Evolutionary conservation across 345 rosid genomes (phyloP).

Genomic region (Bruguiera parviflora): DNA sequence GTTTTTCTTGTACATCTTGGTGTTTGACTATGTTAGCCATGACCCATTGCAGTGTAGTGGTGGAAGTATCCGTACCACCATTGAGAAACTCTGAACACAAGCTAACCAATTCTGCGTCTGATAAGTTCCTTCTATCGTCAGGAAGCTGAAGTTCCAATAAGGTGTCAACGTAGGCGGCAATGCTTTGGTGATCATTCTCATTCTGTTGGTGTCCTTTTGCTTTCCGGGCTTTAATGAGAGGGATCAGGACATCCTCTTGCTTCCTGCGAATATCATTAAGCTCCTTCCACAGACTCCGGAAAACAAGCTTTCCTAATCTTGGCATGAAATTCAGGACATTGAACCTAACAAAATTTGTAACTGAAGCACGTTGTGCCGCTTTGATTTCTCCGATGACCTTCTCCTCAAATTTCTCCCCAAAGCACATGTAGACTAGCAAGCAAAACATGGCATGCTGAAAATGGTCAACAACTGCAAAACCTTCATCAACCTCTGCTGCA

Average conservation of each 20-base stretch:
- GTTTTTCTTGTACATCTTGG: constrained; percentile 10
- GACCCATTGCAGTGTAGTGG: constrained; percentile 16
- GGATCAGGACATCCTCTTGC: constrained; percentile 9
- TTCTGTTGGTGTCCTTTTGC: background rate
- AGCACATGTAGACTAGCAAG: constrained; percentile 13
- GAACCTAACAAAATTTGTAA: constrained; percentile 9
- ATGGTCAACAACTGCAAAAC: constrained; percentile 1
- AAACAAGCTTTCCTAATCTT: constrained; percentile 7
- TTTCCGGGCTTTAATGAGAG: background rate
- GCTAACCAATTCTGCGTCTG: constrained; percentile 15
- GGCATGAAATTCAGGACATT: constrained; percentile 17
- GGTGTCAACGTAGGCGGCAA: constrained; percentile 5
- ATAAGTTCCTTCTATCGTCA: background rate
- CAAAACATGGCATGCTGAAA: constrained; percentile 10
- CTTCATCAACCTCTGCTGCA: background rate
- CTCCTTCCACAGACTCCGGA: constrained; percentile 7
- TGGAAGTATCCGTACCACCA: constrained; percentile 15
- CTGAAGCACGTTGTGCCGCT: constrained; percentile 7
- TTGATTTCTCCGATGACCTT: background rate
- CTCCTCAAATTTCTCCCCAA: constrained; percentile 17
- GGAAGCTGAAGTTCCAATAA: constrained; percentile 6
- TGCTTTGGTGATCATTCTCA: background rate
- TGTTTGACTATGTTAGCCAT: constrained; percentile 21
- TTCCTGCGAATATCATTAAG: background rate
- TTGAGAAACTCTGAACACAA: constrained; percentile 17